These are phyloP conservation scores for Artemisia argyi DNA, from an alignment of 129 eudicot genomes.

Conservation along the genomic window DNA sequence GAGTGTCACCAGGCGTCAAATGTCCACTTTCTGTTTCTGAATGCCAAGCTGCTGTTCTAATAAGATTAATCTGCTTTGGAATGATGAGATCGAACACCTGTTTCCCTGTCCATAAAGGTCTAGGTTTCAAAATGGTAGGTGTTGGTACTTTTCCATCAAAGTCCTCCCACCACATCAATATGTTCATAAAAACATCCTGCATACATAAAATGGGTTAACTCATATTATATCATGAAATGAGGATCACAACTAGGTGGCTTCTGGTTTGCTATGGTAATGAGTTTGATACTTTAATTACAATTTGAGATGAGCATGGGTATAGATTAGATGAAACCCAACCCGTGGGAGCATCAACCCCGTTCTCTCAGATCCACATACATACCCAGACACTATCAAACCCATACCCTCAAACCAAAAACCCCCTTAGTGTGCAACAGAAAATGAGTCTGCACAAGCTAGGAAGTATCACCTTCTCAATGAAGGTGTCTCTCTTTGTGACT, in stretches of 20 bases:
- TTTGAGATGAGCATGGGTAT: too few relatives aligned
- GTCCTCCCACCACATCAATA: too few relatives aligned
- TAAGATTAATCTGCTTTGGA: conserved; percentile 92
- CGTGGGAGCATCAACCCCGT: too few relatives aligned
- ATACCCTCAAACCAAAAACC: too few relatives aligned
- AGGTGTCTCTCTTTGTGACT: conserved; percentile 53
- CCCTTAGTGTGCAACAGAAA: neutral
- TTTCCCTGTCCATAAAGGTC: conserved; percentile 97
- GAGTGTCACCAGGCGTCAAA: conserved; percentile 92
- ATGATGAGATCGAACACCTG: conserved; percentile 33
- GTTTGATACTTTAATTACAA: too few relatives aligned
- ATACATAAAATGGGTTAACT: neutral
- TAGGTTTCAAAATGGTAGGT: conserved; percentile 88
- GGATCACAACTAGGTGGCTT: too few relatives aligned
- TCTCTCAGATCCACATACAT: too few relatives aligned
- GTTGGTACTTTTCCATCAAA: conserved; percentile 95
- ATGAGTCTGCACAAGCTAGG: too few relatives aligned
- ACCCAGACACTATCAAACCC: conserved; percentile 13
- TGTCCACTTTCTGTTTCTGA: conserved; percentile 47
- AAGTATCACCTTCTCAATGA: conserved; percentile 17
- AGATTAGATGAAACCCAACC: too few relatives aligned
- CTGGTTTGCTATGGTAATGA: too few relatives aligned
- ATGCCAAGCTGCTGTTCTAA: conserved; percentile 50
- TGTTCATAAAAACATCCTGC: conserved; percentile 51
- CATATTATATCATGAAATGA: neutral